Evolutionary conservation across 306 rosid genomes (phyloP).

Genomic region (Medicago ruthenica): DNA sequence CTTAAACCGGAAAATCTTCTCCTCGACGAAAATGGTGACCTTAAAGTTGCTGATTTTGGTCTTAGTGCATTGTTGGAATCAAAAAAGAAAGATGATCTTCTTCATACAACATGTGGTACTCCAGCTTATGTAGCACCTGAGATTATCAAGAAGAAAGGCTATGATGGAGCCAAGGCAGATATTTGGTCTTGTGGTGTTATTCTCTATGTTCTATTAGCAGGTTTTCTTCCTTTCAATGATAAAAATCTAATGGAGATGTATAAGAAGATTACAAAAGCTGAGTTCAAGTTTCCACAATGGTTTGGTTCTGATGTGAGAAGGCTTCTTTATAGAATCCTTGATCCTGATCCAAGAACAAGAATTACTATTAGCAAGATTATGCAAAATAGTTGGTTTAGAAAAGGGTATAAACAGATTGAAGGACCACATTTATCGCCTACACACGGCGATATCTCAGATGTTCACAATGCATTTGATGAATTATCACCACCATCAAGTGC

Average conservation of each 20-base stretch:
- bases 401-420: slow-evolving; percentile 49
- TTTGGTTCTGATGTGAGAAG: slow-evolving; percentile 53
- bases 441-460: slow-evolving; percentile 30
- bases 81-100: slow-evolving; percentile 55
- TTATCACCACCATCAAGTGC: neutral
- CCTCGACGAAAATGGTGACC: slow-evolving; percentile 65
- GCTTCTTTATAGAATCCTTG: slow-evolving; percentile 63
- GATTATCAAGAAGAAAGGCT: slow-evolving; percentile 64
- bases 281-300: slow-evolving; percentile 69
- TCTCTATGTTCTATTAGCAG: slow-evolving; percentile 72
- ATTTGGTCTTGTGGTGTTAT: slow-evolving; percentile 85
- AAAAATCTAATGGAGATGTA: slow-evolving; percentile 62
- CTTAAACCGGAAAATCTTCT: slow-evolving; percentile 73
- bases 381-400: slow-evolving; percentile 67
- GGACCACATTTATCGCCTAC: slow-evolving; percentile 29
- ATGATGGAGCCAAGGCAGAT: slow-evolving; percentile 76
- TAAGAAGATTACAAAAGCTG: slow-evolving; percentile 61
- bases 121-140: slow-evolving; percentile 76
- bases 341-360: slow-evolving; percentile 65
- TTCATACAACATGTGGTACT: slow-evolving; percentile 73
- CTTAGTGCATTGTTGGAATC: slow-evolving; percentile 63
- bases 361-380: slow-evolving; percentile 46
- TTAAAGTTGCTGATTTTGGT: slow-evolving; percentile 69
- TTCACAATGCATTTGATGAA: slow-evolving; percentile 39
- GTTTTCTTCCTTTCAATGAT: slow-evolving; percentile 72